Percentiles rank a stretch among this genome's conserved stretches.
Conservation (phyloP, 345 rosid species). For the Jatropha curcas region DNA sequence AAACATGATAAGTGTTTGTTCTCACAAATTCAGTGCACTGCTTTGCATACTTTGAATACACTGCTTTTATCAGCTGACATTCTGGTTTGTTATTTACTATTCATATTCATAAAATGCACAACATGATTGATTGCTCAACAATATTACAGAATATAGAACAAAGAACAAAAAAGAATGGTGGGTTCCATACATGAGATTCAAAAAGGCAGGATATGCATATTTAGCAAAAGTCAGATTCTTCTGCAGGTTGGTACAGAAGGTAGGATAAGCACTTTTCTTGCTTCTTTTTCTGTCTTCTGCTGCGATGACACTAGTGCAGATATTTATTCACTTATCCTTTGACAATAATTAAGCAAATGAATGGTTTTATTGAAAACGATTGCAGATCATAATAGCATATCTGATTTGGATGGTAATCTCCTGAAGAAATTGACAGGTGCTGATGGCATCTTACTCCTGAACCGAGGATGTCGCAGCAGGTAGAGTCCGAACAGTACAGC, state of each 20-base stretch:
- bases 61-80: not conserved
- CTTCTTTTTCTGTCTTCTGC: conserved; percentile 12
- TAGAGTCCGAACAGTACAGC: conserved; percentile 31
- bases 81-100: not conserved
- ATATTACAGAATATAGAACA: conserved; percentile 22
- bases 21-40: not conserved
- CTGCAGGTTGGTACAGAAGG: not conserved
- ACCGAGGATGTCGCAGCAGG: conserved; percentile 36
- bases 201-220: conserved; percentile 20
- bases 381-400: conserved; percentile 23
- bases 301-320: conserved; percentile 1
- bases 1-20: not conserved
- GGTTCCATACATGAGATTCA: conserved; percentile 16
- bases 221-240: conserved; percentile 22
- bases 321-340: conserved; percentile 12
- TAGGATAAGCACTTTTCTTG: not conserved
- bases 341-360: conserved; percentile 8
- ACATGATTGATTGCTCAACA: conserved; percentile 6
- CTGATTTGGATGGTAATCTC: conserved; percentile 35
- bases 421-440: conserved; percentile 42
- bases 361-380: not conserved
- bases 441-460: conserved; percentile 35
- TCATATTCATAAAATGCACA: not conserved
- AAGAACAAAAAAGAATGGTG: conserved; percentile 27
- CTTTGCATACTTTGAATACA: not conserved